phyloP scores from a whole-genome alignment of 2,329 filamentous ascomycete genomes.

The Dryadomyces sulphureus region DNA sequence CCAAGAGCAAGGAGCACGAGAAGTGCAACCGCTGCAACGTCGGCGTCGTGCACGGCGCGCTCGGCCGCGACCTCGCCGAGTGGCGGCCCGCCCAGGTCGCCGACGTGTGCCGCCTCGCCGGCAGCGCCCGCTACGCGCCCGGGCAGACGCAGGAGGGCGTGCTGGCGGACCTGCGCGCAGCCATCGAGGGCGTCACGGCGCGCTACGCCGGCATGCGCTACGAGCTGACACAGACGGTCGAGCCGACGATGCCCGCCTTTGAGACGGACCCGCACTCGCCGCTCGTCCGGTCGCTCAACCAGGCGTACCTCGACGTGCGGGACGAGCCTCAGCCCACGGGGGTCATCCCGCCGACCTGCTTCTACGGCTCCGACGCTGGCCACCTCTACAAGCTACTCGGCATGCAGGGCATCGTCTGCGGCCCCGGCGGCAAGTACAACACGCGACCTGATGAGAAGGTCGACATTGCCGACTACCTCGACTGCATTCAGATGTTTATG shows the following conservation, averaged over 20 bases:
- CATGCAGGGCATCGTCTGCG: constrained; percentile 15
- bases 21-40: constrained; percentile 15
- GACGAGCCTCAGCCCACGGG: constrained; percentile 12
- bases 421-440: constrained; percentile 15
- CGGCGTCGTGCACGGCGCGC: constrained; percentile 14
- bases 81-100: constrained; percentile 15
- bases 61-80: constrained; percentile 13
- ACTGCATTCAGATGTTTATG: constrained; percentile 15
- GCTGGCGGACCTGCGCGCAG: constrained; percentile 11
- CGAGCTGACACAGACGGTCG: constrained; percentile 12
- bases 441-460: constrained; percentile 15
- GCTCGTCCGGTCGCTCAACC: constrained; percentile 12
- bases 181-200: constrained; percentile 9
- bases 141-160: constrained; percentile 15
- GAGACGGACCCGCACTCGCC: constrained; percentile 9
- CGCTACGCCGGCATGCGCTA: constrained; percentile 13
- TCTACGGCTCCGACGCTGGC: constrained; percentile 15
- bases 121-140: constrained; percentile 14
- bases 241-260: constrained; percentile 15
- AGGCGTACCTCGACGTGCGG: constrained; percentile 11
- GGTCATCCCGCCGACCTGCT: constrained; percentile 14
- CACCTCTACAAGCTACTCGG: constrained; percentile 14
- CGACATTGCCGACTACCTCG: constrained; percentile 15
- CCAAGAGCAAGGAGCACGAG: constrained; percentile 12
- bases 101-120: constrained; percentile 13